A percentile compares a stretch with the other conserved stretches of the same genome.
Conservation (phyloP, 345 rosid species). For the Eucalyptus tenuipes region DNA sequence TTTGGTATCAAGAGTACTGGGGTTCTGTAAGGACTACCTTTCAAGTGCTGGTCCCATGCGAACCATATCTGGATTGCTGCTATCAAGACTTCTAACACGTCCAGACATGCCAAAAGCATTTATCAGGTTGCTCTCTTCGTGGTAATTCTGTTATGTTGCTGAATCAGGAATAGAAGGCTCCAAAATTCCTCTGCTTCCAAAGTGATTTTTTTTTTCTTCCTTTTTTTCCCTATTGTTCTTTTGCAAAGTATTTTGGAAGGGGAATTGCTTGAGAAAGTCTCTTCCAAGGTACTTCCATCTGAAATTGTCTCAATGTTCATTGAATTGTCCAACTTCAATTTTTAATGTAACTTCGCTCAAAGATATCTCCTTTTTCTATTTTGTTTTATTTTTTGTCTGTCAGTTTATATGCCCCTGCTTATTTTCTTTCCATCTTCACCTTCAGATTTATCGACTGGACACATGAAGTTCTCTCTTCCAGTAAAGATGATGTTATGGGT, state of each 20-base stretch:
- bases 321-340: not conserved
- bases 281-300: not conserved
- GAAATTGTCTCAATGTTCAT: not conserved
- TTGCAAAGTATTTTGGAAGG: not conserved
- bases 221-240: not conserved
- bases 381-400: not conserved
- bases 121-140: slow-evolving; percentile 28
- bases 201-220: not conserved
- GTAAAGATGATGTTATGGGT: slow-evolving; percentile 38
- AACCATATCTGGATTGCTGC: slow-evolving; percentile 70
- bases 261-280: not conserved
- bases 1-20: slow-evolving; percentile 56
- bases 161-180: not conserved
- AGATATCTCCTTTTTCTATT: not conserved
- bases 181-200: not conserved
- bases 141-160: not conserved
- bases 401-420: not conserved
- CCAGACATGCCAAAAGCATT: slow-evolving; percentile 91
- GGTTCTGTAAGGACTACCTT: slow-evolving; percentile 80
- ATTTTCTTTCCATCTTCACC: not conserved
- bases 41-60: slow-evolving; percentile 94
- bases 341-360: not conserved
- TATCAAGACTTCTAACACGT: slow-evolving; percentile 78
- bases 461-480: slow-evolving; percentile 60
- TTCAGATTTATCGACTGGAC: slow-evolving; percentile 81